Evolutionary conservation across 106 monocot genomes (phyloP), one percentile per base, ranked within the genome.

Genomic region (Dendrobium huoshanense): DNA sequence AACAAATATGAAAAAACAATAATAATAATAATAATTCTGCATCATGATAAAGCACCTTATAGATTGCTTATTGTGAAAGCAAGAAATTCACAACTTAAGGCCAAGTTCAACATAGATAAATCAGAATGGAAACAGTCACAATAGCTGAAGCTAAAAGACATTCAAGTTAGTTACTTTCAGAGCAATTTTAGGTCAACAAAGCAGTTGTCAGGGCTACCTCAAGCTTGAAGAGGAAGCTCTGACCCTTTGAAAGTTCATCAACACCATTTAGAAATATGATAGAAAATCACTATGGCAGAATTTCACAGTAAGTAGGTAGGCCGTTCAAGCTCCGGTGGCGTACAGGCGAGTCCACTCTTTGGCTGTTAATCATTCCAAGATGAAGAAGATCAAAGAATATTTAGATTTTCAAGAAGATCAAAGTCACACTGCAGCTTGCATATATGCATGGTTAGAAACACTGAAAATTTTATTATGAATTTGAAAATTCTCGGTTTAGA

Each of bases 281-380:
- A 49, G 49, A 45, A 49, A 49, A 76, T 47, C 45, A 76, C 3
- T 48, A 16, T 74, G 43, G 64, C 49, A 48, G 47, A 75, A 55
- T 44, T n/a, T 40, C n/a, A 49, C 16, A 49, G n/a, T 9, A n/a
- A 3, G 44, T 10, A n/a, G 8, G 44, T 10, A n/a, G 8, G 55
- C 19, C 4, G 29, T n/a, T 95, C 87, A 98, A 4, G 91, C 94
- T 25, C 92, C 94, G 41, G 84, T 91, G 0, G 97, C 97, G 81
- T 94, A 98, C 16, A 92, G 84, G 41, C 92, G 89, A 10, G 94
- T 98, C 97, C 97, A 98, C 72, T 98, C 92, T 80, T 92, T 98
- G 0, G 97, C 97, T 98, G 92, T 81, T 24, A 17, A 43, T n/a
- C 0, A 51, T 15, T 43, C 17, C 24, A 76, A n/a, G 27, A 45